Conservation (phyloP, 768 basidiomycete species). For the Trametopsis cervina region DNA sequence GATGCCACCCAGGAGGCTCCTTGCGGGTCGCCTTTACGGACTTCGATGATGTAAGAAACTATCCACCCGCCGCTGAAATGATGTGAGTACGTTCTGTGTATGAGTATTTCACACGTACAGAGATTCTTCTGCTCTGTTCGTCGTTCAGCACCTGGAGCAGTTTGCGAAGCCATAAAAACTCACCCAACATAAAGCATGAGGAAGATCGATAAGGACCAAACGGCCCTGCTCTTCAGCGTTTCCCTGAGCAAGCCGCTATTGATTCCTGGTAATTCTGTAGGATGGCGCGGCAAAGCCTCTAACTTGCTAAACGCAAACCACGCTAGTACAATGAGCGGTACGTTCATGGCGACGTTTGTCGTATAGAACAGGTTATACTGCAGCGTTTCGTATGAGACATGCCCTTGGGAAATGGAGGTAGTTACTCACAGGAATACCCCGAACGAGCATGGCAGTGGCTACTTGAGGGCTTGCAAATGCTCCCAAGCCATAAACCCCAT, state of each 20-base stretch:
- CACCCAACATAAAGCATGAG: constrained; percentile 22
- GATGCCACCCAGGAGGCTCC: constrained; percentile 25
- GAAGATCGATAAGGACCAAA: constrained; percentile 23
- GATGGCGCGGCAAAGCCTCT: constrained; percentile 14
- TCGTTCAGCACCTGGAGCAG: neutral
- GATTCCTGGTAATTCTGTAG: constrained; percentile 3
- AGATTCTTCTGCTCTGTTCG: constrained; percentile 20
- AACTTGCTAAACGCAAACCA: constrained; percentile 21
- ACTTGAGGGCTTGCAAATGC: constrained; percentile 19
- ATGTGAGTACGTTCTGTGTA: neutral
- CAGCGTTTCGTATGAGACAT: neutral
- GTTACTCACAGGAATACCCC: constrained; percentile 17
- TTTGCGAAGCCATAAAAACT: no score
- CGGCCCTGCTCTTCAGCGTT: constrained; percentile 17
- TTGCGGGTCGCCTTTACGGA: constrained; percentile 21
- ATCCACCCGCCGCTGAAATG: constrained; percentile 23
- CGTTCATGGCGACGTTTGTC: constrained; percentile 20
- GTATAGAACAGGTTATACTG: constrained; percentile 22
- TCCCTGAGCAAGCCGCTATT: constrained; percentile 6
- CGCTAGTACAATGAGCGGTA: constrained; percentile 16
- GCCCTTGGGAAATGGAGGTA: neutral
- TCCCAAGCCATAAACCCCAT: constrained; percentile 22
- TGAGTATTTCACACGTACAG: constrained; percentile 15
- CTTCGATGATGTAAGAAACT: constrained; percentile 22
- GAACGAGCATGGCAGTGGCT: constrained; percentile 19